A percentile compares a stretch with the other conserved stretches of the same genome.
Evolutionary conservation across 2,329 filamentous ascomycete genomes (phyloP).

Genomic region (Alternaria conjuncta): DNA sequence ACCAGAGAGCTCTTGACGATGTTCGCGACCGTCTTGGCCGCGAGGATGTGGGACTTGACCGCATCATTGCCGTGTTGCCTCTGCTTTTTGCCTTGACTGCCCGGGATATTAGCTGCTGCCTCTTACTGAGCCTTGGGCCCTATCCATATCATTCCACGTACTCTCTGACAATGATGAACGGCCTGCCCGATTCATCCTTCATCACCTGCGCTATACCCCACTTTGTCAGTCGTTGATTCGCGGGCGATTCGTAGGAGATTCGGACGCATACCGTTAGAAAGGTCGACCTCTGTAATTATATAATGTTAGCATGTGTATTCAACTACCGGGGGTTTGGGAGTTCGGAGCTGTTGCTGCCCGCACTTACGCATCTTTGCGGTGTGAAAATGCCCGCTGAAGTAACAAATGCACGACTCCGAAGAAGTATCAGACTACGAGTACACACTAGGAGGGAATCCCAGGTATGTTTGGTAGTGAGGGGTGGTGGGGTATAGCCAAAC

Average conservation of each 20-base stretch:
- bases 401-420: conserved; percentile 4
- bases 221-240: conserved; percentile 30
- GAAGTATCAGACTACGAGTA: conserved; percentile 4
- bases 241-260: conserved; percentile 3
- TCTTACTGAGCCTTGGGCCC: conserved; percentile 6
- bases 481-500: conserved; percentile 36
- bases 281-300: conserved; percentile 71
- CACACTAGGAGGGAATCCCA: conserved; percentile 2
- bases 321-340: conserved; percentile 1
- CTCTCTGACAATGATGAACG: conserved; percentile 98
- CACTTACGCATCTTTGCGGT: conserved; percentile 51
- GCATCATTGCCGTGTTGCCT: conserved; percentile 95
- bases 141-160: conserved; percentile 57
- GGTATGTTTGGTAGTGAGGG: conserved; percentile 26
- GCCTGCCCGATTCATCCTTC: conserved; percentile 96
- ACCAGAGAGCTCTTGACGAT: conserved; percentile 95
- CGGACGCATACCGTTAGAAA: conserved; percentile 73
- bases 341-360: conserved; percentile 19
- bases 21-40: conserved; percentile 92
- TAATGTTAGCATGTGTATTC: conserved; percentile 28
- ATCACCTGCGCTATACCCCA: conserved; percentile 69
- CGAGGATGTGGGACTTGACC: conserved; percentile 97
- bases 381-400: conserved; percentile 17
- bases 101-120: conserved; percentile 32
- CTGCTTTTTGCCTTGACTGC: conserved; percentile 95